A percentile compares a stretch with the other conserved stretches of the same genome.
phyloP scores from a whole-genome alignment of 257 asterid species.

The Hygrophila difformis region DNA sequence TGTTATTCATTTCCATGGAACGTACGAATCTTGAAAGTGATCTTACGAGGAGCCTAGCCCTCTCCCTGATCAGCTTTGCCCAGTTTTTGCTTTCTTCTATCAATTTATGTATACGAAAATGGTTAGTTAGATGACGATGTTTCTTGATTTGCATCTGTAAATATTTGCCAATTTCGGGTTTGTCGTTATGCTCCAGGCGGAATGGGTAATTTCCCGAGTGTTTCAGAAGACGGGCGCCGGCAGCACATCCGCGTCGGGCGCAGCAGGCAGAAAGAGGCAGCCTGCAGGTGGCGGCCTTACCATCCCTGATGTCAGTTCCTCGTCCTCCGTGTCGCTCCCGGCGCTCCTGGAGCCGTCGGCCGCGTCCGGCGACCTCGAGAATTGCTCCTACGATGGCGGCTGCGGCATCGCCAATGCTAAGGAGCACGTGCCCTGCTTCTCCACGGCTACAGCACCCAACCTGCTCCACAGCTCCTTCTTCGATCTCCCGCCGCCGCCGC shows the following conservation, averaged over 20 bases:
- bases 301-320: slow-evolving; percentile 49
- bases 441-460: slow-evolving; percentile 39
- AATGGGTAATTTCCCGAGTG: slow-evolving; percentile 91
- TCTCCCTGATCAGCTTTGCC: too few relatives aligned
- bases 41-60: too few relatives aligned
- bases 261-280: slow-evolving; percentile 37
- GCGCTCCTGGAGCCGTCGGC: slow-evolving; percentile 58
- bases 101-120: not conserved
- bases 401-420: slow-evolving; percentile 17
- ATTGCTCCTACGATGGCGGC: slow-evolving; percentile 41
- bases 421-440: slow-evolving; percentile 99
- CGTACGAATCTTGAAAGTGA: too few relatives aligned
- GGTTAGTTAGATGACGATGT: too few relatives aligned
- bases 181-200: slow-evolving; percentile 42
- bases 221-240: slow-evolving; percentile 51
- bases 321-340: slow-evolving; percentile 75
- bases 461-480: slow-evolving; percentile 35
- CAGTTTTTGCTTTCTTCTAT: too few relatives aligned
- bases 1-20: too few relatives aligned
- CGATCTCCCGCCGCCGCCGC: slow-evolving; percentile 26
- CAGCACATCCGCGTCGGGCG: slow-evolving; percentile 13
- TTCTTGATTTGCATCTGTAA: too few relatives aligned
- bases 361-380: slow-evolving; percentile 31
- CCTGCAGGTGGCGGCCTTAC: slow-evolving; percentile 13
- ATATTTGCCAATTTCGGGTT: too few relatives aligned